Evolutionary conservation across 1,284 basidiomycete species (phyloP).

Genomic region (Flammula alnicola): DNA sequence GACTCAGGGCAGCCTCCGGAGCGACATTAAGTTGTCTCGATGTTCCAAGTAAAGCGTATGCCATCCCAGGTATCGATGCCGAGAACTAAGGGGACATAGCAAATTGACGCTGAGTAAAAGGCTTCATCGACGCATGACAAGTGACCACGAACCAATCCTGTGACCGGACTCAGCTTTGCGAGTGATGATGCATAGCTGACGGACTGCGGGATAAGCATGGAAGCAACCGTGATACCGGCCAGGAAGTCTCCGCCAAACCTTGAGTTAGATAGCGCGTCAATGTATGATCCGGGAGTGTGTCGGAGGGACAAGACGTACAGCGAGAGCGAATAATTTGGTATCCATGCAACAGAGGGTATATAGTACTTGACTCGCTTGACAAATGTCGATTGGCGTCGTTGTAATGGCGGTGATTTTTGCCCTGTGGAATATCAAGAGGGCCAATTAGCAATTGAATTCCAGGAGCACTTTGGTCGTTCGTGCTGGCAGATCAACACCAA

Average conservation of each 20-base stretch:
- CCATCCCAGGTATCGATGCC: slow-evolving; percentile 78
- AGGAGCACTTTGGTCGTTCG: too few species aligned
- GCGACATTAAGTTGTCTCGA: slow-evolving; percentile 85
- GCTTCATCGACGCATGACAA: slow-evolving; percentile 18
- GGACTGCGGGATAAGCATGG: slow-evolving; percentile 90
- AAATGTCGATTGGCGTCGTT: slow-evolving; percentile 28
- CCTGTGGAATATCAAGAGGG: too few species aligned
- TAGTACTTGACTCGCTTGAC: slow-evolving; percentile 59
- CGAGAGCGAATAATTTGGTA: slow-evolving; percentile 79
- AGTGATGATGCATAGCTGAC: slow-evolving; percentile 91
- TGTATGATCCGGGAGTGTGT: slow-evolving; percentile 2
- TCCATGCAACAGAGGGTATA: slow-evolving; percentile 77
- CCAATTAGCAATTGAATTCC: too few species aligned
- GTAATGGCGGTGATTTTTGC: background rate
- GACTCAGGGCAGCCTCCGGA: slow-evolving; percentile 87
- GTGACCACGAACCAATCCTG: slow-evolving; percentile 73
- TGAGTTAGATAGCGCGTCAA: slow-evolving; percentile 1
- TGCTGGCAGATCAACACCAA: too few species aligned
- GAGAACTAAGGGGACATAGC: slow-evolving; percentile 66
- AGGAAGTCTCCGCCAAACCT: slow-evolving; percentile 84
- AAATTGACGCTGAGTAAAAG: slow-evolving; percentile 9
- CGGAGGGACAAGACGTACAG: slow-evolving; percentile 58
- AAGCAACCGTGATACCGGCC: slow-evolving; percentile 87
- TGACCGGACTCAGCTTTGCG: slow-evolving; percentile 79
- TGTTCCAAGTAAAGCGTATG: slow-evolving; percentile 87